Conservation (phyloP, 108 stramenopile genomes). For the Cylindrotheca fusiformis region DNA sequence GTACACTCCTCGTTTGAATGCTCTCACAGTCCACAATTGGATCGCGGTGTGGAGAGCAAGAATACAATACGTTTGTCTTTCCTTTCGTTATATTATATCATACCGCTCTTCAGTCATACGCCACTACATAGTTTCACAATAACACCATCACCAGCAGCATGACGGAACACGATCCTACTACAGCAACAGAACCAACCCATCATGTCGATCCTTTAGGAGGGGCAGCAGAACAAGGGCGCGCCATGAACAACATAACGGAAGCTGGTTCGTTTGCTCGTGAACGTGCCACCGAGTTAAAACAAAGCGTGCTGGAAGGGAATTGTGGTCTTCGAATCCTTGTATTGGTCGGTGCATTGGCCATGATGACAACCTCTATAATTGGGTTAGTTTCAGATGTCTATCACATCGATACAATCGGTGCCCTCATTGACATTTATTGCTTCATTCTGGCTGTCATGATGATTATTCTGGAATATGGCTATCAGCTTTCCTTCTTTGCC, state of each 20-base stretch:
- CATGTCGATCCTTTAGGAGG: no score
- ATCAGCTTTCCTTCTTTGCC: conserved; percentile 14
- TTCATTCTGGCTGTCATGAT: conserved; percentile 40
- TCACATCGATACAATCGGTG: conserved; percentile 28
- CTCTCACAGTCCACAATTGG: no score
- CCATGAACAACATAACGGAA: background rate
- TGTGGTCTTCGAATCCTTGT: background rate
- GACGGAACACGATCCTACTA: no score
- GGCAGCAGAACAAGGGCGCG: no score
- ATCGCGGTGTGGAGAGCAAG: no score
- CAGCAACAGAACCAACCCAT: no score
- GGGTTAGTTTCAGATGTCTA: background rate
- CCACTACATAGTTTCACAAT: no score
- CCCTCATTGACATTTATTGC: conserved; percentile 44
- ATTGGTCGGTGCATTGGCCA: background rate
- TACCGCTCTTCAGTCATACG: no score
- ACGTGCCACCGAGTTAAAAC: background rate
- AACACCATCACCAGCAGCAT: no score
- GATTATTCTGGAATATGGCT: conserved; percentile 33
- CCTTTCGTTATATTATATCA: no score
- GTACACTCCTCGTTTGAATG: no score
- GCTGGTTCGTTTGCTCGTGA: background rate
- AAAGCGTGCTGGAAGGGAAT: background rate
- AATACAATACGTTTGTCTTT: no score
- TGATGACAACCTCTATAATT: background rate